phyloP scores from a whole-genome alignment of 2,329 filamentous ascomycete species.

The Clarireedia hainanense region DNA sequence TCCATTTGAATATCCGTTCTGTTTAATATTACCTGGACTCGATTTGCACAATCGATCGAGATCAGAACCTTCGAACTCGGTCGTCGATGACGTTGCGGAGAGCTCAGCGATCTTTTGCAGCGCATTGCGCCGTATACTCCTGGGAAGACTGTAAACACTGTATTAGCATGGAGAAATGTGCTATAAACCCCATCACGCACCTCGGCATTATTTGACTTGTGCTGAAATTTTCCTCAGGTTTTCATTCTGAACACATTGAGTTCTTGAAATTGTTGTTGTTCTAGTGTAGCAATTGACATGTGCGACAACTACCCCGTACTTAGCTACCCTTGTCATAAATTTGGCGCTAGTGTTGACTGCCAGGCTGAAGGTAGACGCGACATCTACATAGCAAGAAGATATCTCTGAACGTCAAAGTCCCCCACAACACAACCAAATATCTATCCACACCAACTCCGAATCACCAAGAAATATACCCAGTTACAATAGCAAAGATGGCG shows the following conservation, averaged over 20 bases:
- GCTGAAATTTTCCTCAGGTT: neutral
- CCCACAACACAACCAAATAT: conserved; percentile 1
- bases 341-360: conserved; percentile 7
- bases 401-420: conserved; percentile 8
- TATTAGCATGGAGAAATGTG: neutral
- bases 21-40: conserved; percentile 39
- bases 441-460: neutral
- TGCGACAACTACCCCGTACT: neutral
- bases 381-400: conserved; percentile 1
- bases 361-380: conserved; percentile 24
- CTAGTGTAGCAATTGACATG: neutral
- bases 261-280: neutral
- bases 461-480: neutral
- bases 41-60: conserved; percentile 54
- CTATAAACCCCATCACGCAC: neutral
- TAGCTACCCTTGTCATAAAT: conserved; percentile 23
- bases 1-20: conserved; percentile 41
- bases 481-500: conserved; percentile 42
- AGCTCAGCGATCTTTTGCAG: conserved; percentile 58
- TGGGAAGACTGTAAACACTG: conserved; percentile 29
- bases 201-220: conserved; percentile 1
- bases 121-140: conserved; percentile 53
- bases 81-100: conserved; percentile 46
- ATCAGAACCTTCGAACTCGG: conserved; percentile 53
- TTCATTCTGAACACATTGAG: neutral